These are phyloP conservation scores for Chytriomyces confervae DNA, from an alignment of 192 early-diverging fungal genomes.

Conservation along the genomic window DNA sequence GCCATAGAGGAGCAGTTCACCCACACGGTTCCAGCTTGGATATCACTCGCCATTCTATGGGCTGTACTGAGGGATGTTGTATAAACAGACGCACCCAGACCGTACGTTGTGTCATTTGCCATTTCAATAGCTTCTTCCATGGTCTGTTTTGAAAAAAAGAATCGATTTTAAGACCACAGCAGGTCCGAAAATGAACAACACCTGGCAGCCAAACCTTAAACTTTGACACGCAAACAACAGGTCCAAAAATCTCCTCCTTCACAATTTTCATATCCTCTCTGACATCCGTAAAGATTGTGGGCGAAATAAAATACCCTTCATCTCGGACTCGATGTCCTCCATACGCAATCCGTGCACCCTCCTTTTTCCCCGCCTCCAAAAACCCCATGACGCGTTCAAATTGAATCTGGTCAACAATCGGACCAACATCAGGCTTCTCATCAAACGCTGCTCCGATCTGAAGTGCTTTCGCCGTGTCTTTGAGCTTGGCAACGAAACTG, in stretches of 20 bases:
- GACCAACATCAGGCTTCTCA: slow-evolving; percentile 46
- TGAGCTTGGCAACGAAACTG: slow-evolving; percentile 44
- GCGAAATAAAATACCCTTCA: slow-evolving; percentile 77
- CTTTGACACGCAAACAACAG: slow-evolving; percentile 78
- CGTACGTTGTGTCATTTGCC: slow-evolving; percentile 79
- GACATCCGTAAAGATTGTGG: slow-evolving; percentile 79
- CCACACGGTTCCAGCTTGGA: slow-evolving; percentile 58
- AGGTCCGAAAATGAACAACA: background rate
- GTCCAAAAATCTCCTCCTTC: slow-evolving; percentile 91
- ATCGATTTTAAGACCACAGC: background rate
- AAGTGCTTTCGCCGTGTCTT: slow-evolving; percentile 6
- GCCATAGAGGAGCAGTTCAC: slow-evolving; percentile 52
- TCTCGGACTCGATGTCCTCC: slow-evolving; percentile 52
- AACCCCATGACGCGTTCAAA: slow-evolving; percentile 59
- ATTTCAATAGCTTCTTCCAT: slow-evolving; percentile 81
- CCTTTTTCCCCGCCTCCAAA: slow-evolving; percentile 66
- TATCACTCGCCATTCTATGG: slow-evolving; percentile 36
- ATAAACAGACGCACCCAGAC: slow-evolving; percentile 87
- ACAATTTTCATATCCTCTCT: slow-evolving; percentile 69
- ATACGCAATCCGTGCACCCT: slow-evolving; percentile 57
- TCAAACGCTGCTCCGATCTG: slow-evolving; percentile 57
- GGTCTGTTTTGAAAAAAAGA: slow-evolving; percentile 35
- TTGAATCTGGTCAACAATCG: slow-evolving; percentile 60
- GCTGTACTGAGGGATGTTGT: slow-evolving; percentile 68
- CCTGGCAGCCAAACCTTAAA: slow-evolving; percentile 38